Conservation (phyloP, 805 yeast species). For the Pichia scutulata region DNA sequence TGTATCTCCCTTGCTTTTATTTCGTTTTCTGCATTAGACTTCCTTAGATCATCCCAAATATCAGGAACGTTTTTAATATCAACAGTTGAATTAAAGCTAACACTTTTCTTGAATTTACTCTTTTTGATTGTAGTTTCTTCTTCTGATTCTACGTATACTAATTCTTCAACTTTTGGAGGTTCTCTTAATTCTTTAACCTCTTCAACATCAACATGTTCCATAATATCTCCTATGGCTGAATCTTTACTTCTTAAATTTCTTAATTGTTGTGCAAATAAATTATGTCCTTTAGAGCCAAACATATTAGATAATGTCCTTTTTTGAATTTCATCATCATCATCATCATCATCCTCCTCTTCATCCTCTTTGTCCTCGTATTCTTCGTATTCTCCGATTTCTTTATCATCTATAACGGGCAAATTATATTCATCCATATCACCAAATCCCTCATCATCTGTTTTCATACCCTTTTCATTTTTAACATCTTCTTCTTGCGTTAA, state of each 20-base stretch:
- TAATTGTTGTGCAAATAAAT: constrained; percentile 36
- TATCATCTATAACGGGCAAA: constrained; percentile 18
- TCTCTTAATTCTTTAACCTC: not conserved
- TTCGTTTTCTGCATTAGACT: constrained; percentile 21
- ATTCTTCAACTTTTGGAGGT: not conserved
- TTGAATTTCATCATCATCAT: constrained; percentile 12
- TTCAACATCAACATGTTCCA: not conserved
- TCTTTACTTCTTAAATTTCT: constrained; percentile 21
- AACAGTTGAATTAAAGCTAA: constrained; percentile 44
- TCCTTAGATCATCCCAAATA: constrained; percentile 38
- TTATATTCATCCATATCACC: constrained; percentile 17
- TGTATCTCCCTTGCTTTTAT: not conserved
- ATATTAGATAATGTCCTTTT: constrained; percentile 6
- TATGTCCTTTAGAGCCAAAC: constrained; percentile 28
- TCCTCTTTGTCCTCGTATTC: constrained; percentile 9
- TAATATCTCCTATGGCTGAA: too few relatives aligned
- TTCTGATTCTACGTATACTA: not conserved
- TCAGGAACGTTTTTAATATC: constrained; percentile 56
- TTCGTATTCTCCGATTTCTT: constrained; percentile 21
- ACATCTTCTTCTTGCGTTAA: constrained; percentile 19
- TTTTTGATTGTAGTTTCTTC: not conserved
- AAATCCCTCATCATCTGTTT: constrained; percentile 11
- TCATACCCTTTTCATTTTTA: constrained; percentile 20
- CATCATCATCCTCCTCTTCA: constrained; percentile 7
- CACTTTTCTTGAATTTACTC: constrained; percentile 35